Base-by-base conservation (phyloP, 106 monocot genomes). In the Phalaenopsis aphrodite region DNA sequence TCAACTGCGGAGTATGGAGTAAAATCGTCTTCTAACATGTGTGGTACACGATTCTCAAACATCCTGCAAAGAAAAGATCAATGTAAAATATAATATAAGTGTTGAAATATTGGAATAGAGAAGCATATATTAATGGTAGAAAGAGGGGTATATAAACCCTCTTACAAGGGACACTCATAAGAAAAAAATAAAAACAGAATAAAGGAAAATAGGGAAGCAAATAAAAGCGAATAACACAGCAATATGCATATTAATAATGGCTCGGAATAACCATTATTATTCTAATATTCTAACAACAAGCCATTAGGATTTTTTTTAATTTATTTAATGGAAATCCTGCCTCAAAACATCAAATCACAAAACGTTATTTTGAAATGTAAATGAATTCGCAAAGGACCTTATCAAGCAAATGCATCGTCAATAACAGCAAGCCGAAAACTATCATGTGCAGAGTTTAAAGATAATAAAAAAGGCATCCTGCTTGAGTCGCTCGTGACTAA, bases 21-120 rank as follows among this genome's bases (percentile, higher is more conserved):
- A 78, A 92, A 98, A 82, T 98, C 94, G 78, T 85, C 92, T 57
- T 98, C 91, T 76, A 98, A 75, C 92, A 98, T 98, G 89, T 94
- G 98, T 45, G 98, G 98, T 55, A 94, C 98, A 61, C 98, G 94
- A 83, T 98, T 98, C 76, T 87, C 98, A 84, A 98, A 94, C 94
- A 98, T 98, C 98, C 98, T 98, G 92, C 68, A 85, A 75, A 78
- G 55, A 39, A 76, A 41, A 30, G 5, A 48, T 23, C n/a, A 24
- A 48, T 15, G 45, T 75, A 75, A 75, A 75, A n/a, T 75, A 42
- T 43, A 30, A 45, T 45, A 45, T 45, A 45, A 4, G 45, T 15
- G 2, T 17, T 30, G 30, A 30, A 30, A 30, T 30, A 30, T 30
- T 30, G 30, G 30, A 30, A 30, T 30, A 30, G 30, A 30, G 30